These are phyloP conservation scores for Mycena rebaudengoi DNA, from an alignment of 768 basidiomycete genomes.

Conservation along the genomic window DNA sequence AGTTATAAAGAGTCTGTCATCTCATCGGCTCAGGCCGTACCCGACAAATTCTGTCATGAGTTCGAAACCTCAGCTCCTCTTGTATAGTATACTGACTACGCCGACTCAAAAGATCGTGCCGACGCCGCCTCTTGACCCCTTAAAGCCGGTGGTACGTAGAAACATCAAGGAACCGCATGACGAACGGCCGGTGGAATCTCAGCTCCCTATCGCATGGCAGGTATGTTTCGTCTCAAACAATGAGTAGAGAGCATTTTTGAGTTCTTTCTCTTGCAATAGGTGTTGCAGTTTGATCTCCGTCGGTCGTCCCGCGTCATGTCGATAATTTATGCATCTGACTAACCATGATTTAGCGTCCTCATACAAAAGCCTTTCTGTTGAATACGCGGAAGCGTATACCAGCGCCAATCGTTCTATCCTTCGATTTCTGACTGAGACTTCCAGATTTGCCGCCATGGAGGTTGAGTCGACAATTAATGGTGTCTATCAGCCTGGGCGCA, in stretches of 20 bases:
- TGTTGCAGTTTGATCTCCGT: slow-evolving; percentile 6
- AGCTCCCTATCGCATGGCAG: background rate
- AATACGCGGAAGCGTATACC: background rate
- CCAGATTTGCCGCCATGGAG: background rate
- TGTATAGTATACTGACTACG: background rate
- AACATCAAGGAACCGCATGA: background rate
- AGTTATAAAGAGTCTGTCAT: too few species aligned
- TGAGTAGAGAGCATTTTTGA: background rate
- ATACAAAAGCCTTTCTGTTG: background rate
- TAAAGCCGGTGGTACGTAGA: background rate
- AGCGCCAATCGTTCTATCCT: background rate
- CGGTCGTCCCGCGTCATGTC: background rate
- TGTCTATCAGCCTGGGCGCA: background rate
- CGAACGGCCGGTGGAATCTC: background rate
- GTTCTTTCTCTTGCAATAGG: background rate
- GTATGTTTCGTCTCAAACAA: background rate
- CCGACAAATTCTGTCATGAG: background rate
- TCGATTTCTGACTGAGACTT: background rate
- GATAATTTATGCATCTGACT: background rate
- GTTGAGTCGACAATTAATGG: background rate
- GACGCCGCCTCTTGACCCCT: background rate
- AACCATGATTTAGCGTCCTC: background rate
- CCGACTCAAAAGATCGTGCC: background rate
- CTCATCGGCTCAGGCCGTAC: too few species aligned
- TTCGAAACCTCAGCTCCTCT: background rate